phyloP scores from a whole-genome alignment of 1,284 basidiomycete species.

The Ceraceosorus guamensis region DNA sequence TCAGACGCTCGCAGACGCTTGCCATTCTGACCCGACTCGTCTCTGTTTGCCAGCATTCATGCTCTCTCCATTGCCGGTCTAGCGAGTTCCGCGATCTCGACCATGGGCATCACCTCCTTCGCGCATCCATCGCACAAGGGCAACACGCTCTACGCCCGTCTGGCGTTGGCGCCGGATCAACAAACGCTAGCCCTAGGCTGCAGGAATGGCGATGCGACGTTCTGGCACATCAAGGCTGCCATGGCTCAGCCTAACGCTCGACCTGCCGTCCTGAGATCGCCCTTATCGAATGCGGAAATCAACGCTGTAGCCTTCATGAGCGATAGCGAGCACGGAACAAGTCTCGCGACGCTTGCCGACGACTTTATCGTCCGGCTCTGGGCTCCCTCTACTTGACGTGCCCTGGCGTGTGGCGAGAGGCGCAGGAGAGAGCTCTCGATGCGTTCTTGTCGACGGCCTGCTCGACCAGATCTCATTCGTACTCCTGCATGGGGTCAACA shows the following conservation, averaged over 20 bases:
- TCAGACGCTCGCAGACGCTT: no score
- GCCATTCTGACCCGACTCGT: no score
- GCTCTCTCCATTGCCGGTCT: slow-evolving; percentile 12
- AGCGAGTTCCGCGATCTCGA: neutral
- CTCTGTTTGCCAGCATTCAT: slow-evolving; percentile 16
- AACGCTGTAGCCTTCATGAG: neutral
- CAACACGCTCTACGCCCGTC: slow-evolving; percentile 42
- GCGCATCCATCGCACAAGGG: slow-evolving; percentile 20
- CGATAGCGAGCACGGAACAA: neutral
- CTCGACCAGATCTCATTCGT: no score
- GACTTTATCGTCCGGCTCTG: neutral
- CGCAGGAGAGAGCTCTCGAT: no score
- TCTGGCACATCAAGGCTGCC: slow-evolving; percentile 31
- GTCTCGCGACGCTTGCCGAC: neutral
- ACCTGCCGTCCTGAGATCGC: neutral
- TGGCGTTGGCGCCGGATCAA: slow-evolving; percentile 36
- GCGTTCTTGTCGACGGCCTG: no score
- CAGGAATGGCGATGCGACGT: slow-evolving; percentile 33
- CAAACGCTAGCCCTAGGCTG: slow-evolving; percentile 41
- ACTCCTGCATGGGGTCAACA: no score
- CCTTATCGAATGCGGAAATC: neutral
- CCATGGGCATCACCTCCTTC: neutral
- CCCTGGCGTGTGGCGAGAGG: no score
- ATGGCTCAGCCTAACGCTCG: neutral
- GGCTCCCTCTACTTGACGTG: no score